Evolutionary conservation across 2,329 filamentous ascomycete species (phyloP).

Genomic region (Diaporthe amygdali): DNA sequence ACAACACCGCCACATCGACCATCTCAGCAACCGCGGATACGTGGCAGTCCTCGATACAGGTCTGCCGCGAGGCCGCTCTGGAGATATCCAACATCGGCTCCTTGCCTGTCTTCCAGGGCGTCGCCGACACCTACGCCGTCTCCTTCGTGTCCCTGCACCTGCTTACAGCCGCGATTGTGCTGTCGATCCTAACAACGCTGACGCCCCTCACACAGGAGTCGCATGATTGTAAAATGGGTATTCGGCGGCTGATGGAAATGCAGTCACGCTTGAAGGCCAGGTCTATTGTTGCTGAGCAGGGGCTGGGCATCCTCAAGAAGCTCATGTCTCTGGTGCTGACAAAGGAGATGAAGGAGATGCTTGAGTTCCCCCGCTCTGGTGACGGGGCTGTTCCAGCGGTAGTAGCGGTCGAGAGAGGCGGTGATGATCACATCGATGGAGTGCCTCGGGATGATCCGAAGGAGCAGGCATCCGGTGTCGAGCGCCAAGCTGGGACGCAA

Average conservation of each 20-base stretch:
- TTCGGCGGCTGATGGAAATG: slow-evolving; percentile 32
- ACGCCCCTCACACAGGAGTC: slow-evolving; percentile 30
- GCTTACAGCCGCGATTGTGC: slow-evolving; percentile 32
- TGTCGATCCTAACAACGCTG: slow-evolving; percentile 30
- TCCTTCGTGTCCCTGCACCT: slow-evolving; percentile 33
- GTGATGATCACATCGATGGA: no score
- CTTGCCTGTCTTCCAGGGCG: slow-evolving; percentile 22
- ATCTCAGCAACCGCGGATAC: background rate
- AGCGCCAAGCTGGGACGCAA: no score
- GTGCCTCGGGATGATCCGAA: background rate
- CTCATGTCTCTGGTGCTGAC: slow-evolving; percentile 31
- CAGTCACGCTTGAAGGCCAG: slow-evolving; percentile 27
- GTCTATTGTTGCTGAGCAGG: slow-evolving; percentile 31
- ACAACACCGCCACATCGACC: background rate
- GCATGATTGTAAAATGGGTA: slow-evolving; percentile 28
- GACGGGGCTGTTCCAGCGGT: background rate
- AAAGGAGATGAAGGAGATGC: slow-evolving; percentile 17
- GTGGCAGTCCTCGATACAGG: slow-evolving; percentile 14
- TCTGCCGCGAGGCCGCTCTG: slow-evolving; percentile 31
- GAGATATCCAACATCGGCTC: slow-evolving; percentile 28
- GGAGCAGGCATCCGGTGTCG: background rate
- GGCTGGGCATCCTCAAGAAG: slow-evolving; percentile 28
- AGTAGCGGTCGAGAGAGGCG: rapidly evolving
- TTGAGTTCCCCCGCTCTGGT: background rate
- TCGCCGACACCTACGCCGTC: slow-evolving; percentile 31